These are phyloP conservation scores for Periglandula ipomoeae DNA, from an alignment of 2,329 filamentous ascomycete species.

Conservation along the genomic window DNA sequence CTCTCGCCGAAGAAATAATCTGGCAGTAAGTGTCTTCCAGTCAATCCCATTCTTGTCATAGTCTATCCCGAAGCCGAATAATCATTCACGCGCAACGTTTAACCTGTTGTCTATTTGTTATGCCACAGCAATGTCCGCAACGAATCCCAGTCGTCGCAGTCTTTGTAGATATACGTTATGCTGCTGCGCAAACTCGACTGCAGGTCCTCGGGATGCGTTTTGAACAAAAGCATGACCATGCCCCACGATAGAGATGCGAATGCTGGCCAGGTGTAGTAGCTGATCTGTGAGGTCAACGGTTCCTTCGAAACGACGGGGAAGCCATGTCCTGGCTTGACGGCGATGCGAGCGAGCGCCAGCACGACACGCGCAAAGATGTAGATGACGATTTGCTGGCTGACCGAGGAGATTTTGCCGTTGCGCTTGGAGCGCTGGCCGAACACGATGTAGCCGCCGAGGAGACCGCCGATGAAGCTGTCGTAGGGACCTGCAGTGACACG, in stretches of 20 bases:
- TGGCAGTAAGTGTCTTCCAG: neutral
- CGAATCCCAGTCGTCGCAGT: conserved; percentile 84
- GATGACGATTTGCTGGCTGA: conserved; percentile 95
- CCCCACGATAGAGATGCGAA: conserved; percentile 92
- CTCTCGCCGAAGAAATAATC: no score
- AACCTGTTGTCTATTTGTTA: conserved; percentile 48
- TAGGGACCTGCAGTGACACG: conserved; percentile 44
- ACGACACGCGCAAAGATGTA: conserved; percentile 93
- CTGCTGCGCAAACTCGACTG: conserved; percentile 86
- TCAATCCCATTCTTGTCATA: neutral
- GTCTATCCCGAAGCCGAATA: neutral
- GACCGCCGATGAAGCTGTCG: conserved; percentile 78
- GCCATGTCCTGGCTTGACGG: conserved; percentile 55
- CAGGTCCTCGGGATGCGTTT: conserved; percentile 82
- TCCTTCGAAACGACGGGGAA: conserved; percentile 42
- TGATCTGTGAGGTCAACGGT: conserved; percentile 40
- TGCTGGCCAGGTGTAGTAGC: conserved; percentile 75
- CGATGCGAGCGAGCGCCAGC: conserved; percentile 73
- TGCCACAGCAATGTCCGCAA: conserved; percentile 78
- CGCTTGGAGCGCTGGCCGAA: conserved; percentile 64
- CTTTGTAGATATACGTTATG: conserved; percentile 94
- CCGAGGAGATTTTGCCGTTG: conserved; percentile 60
- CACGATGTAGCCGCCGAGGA: conserved; percentile 85
- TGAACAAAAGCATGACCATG: conserved; percentile 89
- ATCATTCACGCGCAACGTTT: no score